Percentiles rank a stretch among this genome's conserved stretches.
These are phyloP conservation scores for Pseudevernia furfuracea DNA, from an alignment of 495 filamentous ascomycete species.

Conservation along the genomic window DNA sequence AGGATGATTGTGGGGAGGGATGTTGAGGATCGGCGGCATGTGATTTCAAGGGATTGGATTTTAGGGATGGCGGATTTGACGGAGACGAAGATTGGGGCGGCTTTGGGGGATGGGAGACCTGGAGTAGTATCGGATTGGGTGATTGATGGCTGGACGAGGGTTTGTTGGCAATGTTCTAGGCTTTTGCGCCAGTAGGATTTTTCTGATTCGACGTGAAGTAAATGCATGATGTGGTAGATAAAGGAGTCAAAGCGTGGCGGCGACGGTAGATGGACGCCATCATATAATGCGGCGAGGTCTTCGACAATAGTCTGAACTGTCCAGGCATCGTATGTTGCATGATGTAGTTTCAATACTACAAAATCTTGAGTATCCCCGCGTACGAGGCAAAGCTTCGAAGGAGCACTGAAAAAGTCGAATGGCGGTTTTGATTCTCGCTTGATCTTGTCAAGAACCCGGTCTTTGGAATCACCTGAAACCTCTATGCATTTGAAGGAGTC, in stretches of 20 bases:
- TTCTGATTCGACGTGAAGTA: neutral
- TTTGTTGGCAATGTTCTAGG: constrained; percentile 7
- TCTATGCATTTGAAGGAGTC: constrained; percentile 22
- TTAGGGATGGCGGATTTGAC: constrained; percentile 6
- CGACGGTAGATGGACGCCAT: constrained; percentile 7
- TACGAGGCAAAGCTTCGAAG: constrained; percentile 28
- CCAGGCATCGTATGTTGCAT: constrained; percentile 35
- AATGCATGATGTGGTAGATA: constrained; percentile 16
- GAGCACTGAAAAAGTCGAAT: constrained; percentile 30
- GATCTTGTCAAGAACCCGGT: neutral
- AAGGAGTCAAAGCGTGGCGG: constrained; percentile 25
- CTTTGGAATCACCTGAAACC: neutral
- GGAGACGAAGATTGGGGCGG: neutral
- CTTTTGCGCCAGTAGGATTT: constrained; percentile 17
- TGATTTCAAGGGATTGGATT: constrained; percentile 19
- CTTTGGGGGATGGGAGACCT: neutral
- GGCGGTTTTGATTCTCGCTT: constrained; percentile 24
- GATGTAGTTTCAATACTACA: constrained; percentile 31
- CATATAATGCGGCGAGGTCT: constrained; percentile 30
- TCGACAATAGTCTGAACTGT: constrained; percentile 30
- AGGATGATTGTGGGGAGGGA: constrained; percentile 31
- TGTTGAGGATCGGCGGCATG: constrained; percentile 21
- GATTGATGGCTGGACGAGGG: constrained; percentile 8
- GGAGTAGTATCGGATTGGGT: neutral
- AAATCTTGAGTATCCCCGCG: constrained; percentile 26